phyloP scores from a whole-genome alignment of 352 stramenopile species.

The Pythium pectinolyticum region DNA sequence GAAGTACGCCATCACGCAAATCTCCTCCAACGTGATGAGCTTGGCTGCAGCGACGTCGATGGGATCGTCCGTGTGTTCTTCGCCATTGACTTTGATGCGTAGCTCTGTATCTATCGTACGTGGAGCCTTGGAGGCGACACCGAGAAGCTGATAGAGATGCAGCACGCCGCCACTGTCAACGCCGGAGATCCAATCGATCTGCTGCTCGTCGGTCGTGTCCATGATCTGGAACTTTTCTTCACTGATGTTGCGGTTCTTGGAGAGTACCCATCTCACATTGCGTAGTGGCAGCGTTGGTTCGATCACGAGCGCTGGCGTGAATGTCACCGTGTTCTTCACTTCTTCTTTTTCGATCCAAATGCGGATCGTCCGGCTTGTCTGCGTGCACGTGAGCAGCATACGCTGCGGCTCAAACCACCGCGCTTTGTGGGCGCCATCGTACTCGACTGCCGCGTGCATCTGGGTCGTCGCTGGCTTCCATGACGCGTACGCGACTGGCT shows the following conservation, averaged over 20 bases:
- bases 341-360: constrained; percentile 59
- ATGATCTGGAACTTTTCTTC: constrained; percentile 68
- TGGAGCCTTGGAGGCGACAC: constrained; percentile 33
- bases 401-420: constrained; percentile 75
- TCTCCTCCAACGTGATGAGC: constrained; percentile 46
- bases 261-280: constrained; percentile 79
- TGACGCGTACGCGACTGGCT: constrained; percentile 76
- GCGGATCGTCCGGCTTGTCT: constrained; percentile 39
- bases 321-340: constrained; percentile 13
- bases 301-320: constrained; percentile 48
- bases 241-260: constrained; percentile 79
- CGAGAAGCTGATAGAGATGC: constrained; percentile 63
- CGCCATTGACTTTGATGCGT: constrained; percentile 69
- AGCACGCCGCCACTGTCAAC: constrained; percentile 66
- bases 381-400: constrained; percentile 76
- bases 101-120: constrained; percentile 59
- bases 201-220: constrained; percentile 39
- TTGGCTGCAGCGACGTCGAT: neutral
- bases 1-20: constrained; percentile 82
- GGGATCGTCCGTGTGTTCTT: constrained; percentile 31
- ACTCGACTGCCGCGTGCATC: constrained; percentile 48
- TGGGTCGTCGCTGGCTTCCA: constrained; percentile 77
- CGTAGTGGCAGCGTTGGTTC: constrained; percentile 51
- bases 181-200: constrained; percentile 76
- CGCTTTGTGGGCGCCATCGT: constrained; percentile 56